phyloP scores from a whole-genome alignment of 331 rosid species.

The Pyracantha coccinea region DNA sequence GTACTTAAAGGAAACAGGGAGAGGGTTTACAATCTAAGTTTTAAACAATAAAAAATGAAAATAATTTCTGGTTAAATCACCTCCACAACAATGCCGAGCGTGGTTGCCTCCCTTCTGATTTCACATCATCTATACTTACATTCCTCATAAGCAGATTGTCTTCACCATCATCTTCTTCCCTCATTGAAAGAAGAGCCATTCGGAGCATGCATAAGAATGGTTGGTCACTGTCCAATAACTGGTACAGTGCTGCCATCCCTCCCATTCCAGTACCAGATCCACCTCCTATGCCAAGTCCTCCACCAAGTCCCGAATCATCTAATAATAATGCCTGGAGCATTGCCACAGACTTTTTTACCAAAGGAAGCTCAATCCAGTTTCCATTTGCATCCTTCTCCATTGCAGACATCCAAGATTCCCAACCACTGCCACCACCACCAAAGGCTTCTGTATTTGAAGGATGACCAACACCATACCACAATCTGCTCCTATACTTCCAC shows the following conservation, averaged over 20 bases:
- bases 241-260: constrained; percentile 90
- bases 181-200: constrained; percentile 93
- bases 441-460: constrained; percentile 47
- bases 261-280: constrained; percentile 99
- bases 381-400: constrained; percentile 83
- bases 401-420: constrained; percentile 74
- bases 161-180: constrained; percentile 87
- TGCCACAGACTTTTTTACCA: constrained; percentile 83
- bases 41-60: not conserved
- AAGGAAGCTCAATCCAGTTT: constrained; percentile 84
- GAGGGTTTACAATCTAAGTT: not conserved
- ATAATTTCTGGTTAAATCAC: constrained; percentile 31
- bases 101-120: constrained; percentile 63
- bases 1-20: not conserved
- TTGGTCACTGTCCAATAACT: constrained; percentile 95
- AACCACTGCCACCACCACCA: constrained; percentile 95
- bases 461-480: constrained; percentile 97
- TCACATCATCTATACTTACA: constrained; percentile 37
- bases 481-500: constrained; percentile 91
- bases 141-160: constrained; percentile 45
- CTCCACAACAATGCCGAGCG: constrained; percentile 87
- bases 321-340: constrained; percentile 94
- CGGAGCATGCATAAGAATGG: constrained; percentile 99
- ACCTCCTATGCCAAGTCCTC: constrained; percentile 98
- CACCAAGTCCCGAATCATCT: constrained; percentile 95